Percentiles rank a stretch among this genome's conserved stretches.
phyloP scores from a whole-genome alignment of 2,329 filamentous ascomycete species.

The Neonectria neomacrospora region DNA sequence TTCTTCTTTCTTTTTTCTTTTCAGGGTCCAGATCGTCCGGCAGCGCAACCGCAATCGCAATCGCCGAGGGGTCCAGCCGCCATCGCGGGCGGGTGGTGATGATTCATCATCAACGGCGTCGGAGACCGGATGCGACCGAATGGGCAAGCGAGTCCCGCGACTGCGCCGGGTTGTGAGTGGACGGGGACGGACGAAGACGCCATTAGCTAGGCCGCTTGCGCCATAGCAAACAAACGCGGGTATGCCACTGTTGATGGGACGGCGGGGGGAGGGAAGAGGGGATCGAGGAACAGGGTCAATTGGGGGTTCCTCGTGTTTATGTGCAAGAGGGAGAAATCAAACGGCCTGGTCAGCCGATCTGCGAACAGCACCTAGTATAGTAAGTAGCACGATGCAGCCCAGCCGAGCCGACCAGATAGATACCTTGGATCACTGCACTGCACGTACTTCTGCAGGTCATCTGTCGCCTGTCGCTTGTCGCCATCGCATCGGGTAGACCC shows the following conservation, averaged over 20 bases:
- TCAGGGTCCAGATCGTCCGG: not conserved
- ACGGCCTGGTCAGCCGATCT: not conserved
- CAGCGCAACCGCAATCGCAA: not conserved
- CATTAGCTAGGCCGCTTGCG: conserved; percentile 23
- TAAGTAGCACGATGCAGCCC: not conserved
- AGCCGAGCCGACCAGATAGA: not conserved
- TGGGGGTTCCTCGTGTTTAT: not conserved
- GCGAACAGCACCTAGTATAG: no score
- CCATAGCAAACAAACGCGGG: conserved; percentile 2
- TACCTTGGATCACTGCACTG: not conserved
- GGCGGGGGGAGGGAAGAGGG: not conserved
- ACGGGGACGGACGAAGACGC: conserved; percentile 8
- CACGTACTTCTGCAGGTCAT: not conserved
- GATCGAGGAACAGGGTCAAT: not conserved
- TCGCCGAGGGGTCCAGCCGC: not conserved
- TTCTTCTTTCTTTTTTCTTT: no score
- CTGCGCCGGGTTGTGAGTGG: not conserved
- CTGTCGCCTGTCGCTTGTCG: conserved; percentile 5
- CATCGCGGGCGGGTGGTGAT: not conserved
- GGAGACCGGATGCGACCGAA: conserved; percentile 12
- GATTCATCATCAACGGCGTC: conserved; percentile 24
- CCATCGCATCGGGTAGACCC: not conserved
- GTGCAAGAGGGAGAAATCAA: not conserved
- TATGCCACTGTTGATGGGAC: no score
- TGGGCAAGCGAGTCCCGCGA: not conserved